These are phyloP conservation scores for Symmetrospora coprosmae DNA, from an alignment of 768 basidiomycete genomes.

Conservation along the genomic window DNA sequence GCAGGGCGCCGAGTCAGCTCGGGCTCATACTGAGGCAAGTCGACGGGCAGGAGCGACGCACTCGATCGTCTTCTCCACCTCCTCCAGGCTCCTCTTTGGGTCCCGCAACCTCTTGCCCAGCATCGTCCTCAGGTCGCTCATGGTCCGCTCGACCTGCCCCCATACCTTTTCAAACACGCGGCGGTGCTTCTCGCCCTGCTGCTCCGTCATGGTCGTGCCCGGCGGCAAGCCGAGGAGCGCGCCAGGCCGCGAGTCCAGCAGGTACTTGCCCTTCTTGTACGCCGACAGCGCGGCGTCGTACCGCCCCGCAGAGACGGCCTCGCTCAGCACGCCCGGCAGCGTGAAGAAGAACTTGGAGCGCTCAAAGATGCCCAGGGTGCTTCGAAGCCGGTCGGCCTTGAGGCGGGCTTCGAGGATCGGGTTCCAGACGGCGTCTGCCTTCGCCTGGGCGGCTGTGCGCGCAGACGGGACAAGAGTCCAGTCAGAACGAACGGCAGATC, in stretches of 20 bases:
- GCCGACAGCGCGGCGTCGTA: slow-evolving; percentile 87
- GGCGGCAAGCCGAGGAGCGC: slow-evolving; percentile 54
- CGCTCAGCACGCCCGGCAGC: slow-evolving; percentile 76
- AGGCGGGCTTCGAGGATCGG: slow-evolving; percentile 90
- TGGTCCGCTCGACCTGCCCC: slow-evolving; percentile 83
- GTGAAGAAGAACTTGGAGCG: slow-evolving; percentile 97
- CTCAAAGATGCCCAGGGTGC: slow-evolving; percentile 87
- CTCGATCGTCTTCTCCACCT: slow-evolving; percentile 96
- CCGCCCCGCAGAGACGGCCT: slow-evolving; percentile 81
- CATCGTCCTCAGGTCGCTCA: slow-evolving; percentile 72
- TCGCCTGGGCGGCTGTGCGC: slow-evolving; percentile 62
- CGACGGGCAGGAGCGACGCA: slow-evolving; percentile 38
- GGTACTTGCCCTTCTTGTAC: slow-evolving; percentile 89
- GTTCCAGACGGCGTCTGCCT: slow-evolving; percentile 88
- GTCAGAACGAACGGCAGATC: background rate
- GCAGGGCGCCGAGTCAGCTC: background rate
- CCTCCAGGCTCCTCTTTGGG: slow-evolving; percentile 62
- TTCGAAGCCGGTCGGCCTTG: slow-evolving; percentile 81
- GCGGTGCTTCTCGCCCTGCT: slow-evolving; percentile 66
- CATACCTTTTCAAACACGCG: slow-evolving; percentile 92
- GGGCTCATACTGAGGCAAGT: background rate
- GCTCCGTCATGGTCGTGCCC: slow-evolving; percentile 40
- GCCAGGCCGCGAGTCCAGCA: slow-evolving; percentile 75
- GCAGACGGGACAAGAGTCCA: background rate
- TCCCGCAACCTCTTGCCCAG: slow-evolving; percentile 70